phyloP scores from a whole-genome alignment of 2,329 filamentous ascomycete species.

The Fusarium subglutinans region DNA sequence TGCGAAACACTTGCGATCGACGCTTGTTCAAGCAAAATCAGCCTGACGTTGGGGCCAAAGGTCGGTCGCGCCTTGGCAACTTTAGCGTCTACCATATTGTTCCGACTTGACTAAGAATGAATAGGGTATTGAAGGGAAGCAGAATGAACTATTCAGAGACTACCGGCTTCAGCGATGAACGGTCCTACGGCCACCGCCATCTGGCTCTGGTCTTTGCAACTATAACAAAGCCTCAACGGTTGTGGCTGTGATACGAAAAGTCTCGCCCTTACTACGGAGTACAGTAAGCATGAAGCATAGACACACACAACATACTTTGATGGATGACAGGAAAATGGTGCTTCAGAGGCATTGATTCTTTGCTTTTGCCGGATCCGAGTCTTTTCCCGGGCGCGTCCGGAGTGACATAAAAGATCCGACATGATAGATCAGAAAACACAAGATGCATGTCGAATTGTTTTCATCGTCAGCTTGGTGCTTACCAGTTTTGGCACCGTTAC shows the following conservation, averaged over 20 bases:
- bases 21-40: slow-evolving; percentile 10
- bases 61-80: slow-evolving; percentile 15
- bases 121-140: neutral
- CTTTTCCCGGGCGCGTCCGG: neutral
- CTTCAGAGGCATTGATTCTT: neutral
- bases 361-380: slow-evolving; percentile 25
- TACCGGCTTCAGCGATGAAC: slow-evolving; percentile 1
- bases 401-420: slow-evolving; percentile 21
- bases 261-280: slow-evolving; percentile 15
- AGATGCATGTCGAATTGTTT: slow-evolving; percentile 6
- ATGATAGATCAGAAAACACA: slow-evolving; percentile 1
- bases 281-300: neutral
- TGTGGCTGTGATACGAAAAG: slow-evolving; percentile 23
- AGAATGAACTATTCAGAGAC: slow-evolving; percentile 10
- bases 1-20: slow-evolving; percentile 21
- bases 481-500: slow-evolving; percentile 26
- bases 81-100: slow-evolving; percentile 10
- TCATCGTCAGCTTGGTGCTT: slow-evolving; percentile 1
- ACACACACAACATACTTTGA: neutral
- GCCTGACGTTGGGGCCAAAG: slow-evolving; percentile 7
- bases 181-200: neutral
- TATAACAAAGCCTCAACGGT: slow-evolving; percentile 28
- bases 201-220: neutral
- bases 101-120: neutral
- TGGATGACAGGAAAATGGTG: neutral